These are phyloP conservation scores for Aspergillus hancockii DNA, from an alignment of 495 filamentous ascomycete species.

Conservation along the genomic window DNA sequence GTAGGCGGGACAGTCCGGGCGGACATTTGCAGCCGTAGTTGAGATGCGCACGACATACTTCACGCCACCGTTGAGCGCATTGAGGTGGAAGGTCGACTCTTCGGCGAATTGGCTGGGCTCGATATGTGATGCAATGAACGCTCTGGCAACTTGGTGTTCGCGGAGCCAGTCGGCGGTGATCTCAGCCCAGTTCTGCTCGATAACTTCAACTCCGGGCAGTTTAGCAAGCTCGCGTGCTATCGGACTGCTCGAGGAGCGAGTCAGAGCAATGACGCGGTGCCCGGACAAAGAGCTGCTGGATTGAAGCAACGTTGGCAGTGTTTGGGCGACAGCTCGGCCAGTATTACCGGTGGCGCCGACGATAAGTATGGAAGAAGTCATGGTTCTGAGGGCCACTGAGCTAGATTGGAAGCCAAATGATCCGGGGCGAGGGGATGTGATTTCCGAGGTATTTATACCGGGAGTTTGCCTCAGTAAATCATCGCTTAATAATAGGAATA, in stretches of 20 bases:
- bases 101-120: conserved; percentile 42
- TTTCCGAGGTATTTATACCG: too few relatives aligned
- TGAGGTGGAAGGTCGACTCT: conserved; percentile 40
- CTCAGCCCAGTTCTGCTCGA: conserved; percentile 45
- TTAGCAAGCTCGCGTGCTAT: conserved; percentile 37
- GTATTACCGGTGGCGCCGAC: conserved; percentile 45
- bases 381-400: conserved; percentile 1
- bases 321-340: conserved; percentile 32
- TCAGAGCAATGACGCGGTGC: conserved; percentile 42
- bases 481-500: too few relatives aligned
- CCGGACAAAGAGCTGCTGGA: conserved; percentile 26
- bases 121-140: conserved; percentile 45
- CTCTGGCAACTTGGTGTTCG: conserved; percentile 37
- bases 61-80: conserved; percentile 41
- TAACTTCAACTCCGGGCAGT: conserved; percentile 37
- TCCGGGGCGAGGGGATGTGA: neutral
- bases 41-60: conserved; percentile 53
- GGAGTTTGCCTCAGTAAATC: too few relatives aligned
- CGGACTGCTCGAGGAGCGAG: conserved; percentile 32
- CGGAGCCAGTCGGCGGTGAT: conserved; percentile 46
- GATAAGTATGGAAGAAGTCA: conserved; percentile 30
- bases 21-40: conserved; percentile 43
- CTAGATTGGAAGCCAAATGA: neutral
- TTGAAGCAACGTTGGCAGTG: conserved; percentile 32
- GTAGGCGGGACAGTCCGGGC: conserved; percentile 37